Percentiles rank a stretch among this genome's conserved stretches.
Conservation (phyloP, 2,329 filamentous ascomycete species). For the Alternaria solani region DNA sequence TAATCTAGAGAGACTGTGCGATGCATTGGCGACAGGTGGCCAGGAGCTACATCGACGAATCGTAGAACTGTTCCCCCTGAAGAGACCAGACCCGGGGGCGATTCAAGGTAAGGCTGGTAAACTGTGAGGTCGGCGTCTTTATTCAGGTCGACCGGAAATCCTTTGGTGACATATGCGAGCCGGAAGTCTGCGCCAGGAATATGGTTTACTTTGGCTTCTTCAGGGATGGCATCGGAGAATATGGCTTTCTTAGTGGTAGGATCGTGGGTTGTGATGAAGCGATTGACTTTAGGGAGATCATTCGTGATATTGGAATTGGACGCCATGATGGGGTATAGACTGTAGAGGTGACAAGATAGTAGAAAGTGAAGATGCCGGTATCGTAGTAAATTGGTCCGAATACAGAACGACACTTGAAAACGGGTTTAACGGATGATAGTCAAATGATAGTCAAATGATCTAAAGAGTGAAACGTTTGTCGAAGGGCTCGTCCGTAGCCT, state of each 20-base stretch:
- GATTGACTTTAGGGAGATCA: constrained; percentile 40
- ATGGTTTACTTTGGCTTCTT: constrained; percentile 28
- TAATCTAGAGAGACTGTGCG: constrained; percentile 51
- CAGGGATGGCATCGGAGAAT: constrained; percentile 39
- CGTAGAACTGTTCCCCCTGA: constrained; percentile 57
- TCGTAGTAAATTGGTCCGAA: not conserved
- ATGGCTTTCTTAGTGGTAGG: constrained; percentile 42
- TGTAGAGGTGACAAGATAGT: not conserved
- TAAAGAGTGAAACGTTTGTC: not conserved
- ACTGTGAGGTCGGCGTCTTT: constrained; percentile 55
- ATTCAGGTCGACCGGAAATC: constrained; percentile 57
- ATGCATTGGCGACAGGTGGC: constrained; percentile 47
- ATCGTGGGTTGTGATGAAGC: constrained; percentile 50
- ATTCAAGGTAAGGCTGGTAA: constrained; percentile 55
- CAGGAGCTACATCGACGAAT: constrained; percentile 46
- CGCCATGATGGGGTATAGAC: constrained; percentile 19
- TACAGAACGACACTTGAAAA: not conserved
- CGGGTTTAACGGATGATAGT: not conserved
- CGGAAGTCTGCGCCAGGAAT: constrained; percentile 51
- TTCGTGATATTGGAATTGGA: constrained; percentile 23
- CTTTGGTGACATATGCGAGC: constrained; percentile 59
- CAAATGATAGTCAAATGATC: not conserved
- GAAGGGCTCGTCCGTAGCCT: not conserved
- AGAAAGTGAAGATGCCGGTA: not conserved
- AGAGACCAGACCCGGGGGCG: constrained; percentile 59